phyloP scores from a whole-genome alignment of 345 rosid species.

The Eucalyptus virginea region DNA sequence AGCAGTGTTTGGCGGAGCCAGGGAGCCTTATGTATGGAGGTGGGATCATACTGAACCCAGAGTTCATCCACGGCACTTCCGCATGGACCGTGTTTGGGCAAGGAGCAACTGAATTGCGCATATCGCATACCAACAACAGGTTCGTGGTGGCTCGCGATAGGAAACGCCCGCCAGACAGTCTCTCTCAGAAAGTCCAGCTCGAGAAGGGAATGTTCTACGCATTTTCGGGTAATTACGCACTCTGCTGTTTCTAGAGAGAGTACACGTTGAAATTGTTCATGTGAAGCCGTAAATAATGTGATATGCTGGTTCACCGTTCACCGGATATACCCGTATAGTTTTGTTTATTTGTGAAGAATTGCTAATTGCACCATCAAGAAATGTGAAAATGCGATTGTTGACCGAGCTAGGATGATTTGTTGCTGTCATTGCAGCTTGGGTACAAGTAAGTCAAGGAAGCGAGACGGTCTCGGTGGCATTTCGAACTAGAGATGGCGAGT shows the following conservation, averaged over 20 bases:
- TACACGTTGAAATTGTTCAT: background rate
- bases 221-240: conserved; percentile 32
- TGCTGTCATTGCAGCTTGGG: conserved; percentile 39
- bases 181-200: conserved; percentile 30
- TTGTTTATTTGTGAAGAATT: background rate
- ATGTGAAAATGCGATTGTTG: background rate
- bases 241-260: background rate
- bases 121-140: conserved; percentile 14
- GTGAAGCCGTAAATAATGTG: background rate
- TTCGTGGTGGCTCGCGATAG: conserved; percentile 12
- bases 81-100: conserved; percentile 26
- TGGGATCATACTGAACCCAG: conserved; percentile 39
- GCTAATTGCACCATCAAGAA: background rate
- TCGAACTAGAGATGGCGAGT: conserved; percentile 12
- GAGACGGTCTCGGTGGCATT: conserved; percentile 30
- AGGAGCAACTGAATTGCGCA: conserved; percentile 9
- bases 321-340: background rate
- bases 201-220: conserved; percentile 34
- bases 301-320: rapidly evolving
- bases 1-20: conserved; percentile 56
- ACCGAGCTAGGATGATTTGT: background rate
- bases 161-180: conserved; percentile 13
- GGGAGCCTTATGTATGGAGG: conserved; percentile 28
- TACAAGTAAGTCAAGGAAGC: conserved; percentile 31
- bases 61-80: conserved; percentile 15